Evolutionary conservation across 1,139 yeast species (phyloP), one percentile per base, ranked within the genome.

Genomic region (Yamadazyma conglobata): DNA sequence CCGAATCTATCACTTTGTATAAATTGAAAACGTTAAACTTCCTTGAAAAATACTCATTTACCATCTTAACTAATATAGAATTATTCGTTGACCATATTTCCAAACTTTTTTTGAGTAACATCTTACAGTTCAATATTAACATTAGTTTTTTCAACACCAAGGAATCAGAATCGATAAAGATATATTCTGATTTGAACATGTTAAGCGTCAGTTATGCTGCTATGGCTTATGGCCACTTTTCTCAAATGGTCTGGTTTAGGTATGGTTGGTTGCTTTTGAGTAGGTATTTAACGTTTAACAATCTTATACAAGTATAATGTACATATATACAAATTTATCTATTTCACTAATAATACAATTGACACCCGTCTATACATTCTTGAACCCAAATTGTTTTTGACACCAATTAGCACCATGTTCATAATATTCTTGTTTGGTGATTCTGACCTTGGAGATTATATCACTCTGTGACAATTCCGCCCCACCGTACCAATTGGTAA

Each of bases 171-270:
- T 53, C 65, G 15, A 46, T 73, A 19, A 60, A 58, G 37, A 57
- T 78, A 25, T 74, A 69, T 44, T 58, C 77, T 8, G 77, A 77
- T 43, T 65, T 78, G 42, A 70, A 77, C 35, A 73, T 77, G 58
- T 70, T 80, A 46, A 64, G 81, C 30, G 63, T 74, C 6, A 69
- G 80, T 21, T 65, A 79, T 35, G 73, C 82, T 0, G 85, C 96
- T 4, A 88, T 91, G 96, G 64, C 79, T 4, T 70, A 70, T 44
- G 95, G 86, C 4, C 97, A 91, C 57, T 68, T 67, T 42, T 79
- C 95, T 3, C 99, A 91, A 55, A 84, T 91, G 87, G 89, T 81
- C 10, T 91, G 97, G 97, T 91, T 83, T 56, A 70, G 99, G 43
- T 86, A 84, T 64, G 82, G 88, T 2, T 91, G 97, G 96, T 66